These are phyloP conservation scores for Penicillium paxilli DNA, from an alignment of 495 filamentous ascomycete species.

Conservation along the genomic window DNA sequence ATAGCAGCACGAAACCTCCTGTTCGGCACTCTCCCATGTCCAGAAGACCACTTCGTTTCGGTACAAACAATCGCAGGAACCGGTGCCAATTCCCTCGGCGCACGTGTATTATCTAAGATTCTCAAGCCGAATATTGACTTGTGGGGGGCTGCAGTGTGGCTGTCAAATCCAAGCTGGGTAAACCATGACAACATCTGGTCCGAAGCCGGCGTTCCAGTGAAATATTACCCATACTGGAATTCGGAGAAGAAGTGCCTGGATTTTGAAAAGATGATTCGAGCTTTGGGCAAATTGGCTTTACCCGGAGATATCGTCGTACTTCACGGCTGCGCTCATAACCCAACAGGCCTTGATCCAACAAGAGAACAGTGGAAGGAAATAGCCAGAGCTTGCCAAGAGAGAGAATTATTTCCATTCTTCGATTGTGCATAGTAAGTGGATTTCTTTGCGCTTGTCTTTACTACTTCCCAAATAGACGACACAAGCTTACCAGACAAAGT, in stretches of 20 bases:
- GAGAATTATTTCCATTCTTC: conserved; percentile 3
- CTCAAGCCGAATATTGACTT: no score
- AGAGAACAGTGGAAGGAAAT: neutral
- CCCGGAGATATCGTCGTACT: conserved; percentile 3
- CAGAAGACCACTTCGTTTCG: neutral
- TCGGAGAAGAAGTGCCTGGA: neutral
- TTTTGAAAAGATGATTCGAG: neutral
- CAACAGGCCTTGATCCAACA: conserved; percentile 4
- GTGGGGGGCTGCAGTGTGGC: conserved; percentile 7
- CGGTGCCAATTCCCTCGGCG: conserved; percentile 7
- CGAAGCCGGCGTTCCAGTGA: neutral
- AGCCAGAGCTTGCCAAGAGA: neutral
- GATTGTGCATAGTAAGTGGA: conserved; percentile 4
- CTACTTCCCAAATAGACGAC: neutral
- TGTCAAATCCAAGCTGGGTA: conserved; percentile 8
- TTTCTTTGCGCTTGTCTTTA: neutral
- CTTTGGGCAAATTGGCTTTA: neutral
- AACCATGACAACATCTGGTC: conserved; percentile 9
- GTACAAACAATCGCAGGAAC: conserved; percentile 3
- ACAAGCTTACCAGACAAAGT: neutral
- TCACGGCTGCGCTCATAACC: conserved; percentile 6
- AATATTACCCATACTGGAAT: conserved; percentile 9
- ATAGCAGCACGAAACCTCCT: conserved; percentile 1
- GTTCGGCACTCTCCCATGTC: neutral
- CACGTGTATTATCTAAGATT: neutral